These are phyloP conservation scores for Sclerotinia borealis DNA, from an alignment of 2,329 filamentous ascomycete species.

Conservation along the genomic window DNA sequence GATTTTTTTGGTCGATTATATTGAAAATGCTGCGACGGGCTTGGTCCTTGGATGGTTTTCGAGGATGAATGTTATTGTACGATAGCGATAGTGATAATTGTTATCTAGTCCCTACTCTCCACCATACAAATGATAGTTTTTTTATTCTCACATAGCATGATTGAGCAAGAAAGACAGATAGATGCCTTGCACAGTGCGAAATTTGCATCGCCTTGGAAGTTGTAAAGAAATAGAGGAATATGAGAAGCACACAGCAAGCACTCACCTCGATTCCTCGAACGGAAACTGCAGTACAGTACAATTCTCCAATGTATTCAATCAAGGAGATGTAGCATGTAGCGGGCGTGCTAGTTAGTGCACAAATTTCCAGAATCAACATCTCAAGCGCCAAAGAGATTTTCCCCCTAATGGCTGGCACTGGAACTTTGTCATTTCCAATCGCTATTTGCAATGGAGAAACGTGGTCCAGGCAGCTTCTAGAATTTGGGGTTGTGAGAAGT, in stretches of 20 bases:
- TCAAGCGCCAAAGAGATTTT: conserved; percentile 55
- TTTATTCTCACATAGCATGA: not conserved
- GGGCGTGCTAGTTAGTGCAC: no score
- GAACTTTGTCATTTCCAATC: no score
- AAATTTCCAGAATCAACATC: conserved; percentile 64
- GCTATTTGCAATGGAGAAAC: conserved; percentile 54
- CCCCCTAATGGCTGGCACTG: conserved; percentile 64
- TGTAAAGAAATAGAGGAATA: no score
- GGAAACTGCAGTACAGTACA: conserved; percentile 49
- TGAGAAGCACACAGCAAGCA: conserved; percentile 52
- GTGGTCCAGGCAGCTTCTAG: conserved; percentile 62
- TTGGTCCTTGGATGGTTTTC: conserved; percentile 12
- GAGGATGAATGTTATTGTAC: not conserved
- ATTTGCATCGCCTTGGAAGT: conserved; percentile 66
- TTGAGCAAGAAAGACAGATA: conserved; percentile 15
- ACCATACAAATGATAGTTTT: not conserved
- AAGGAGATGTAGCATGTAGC: conserved; percentile 41
- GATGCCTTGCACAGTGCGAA: conserved; percentile 50
- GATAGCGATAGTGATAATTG: no score
- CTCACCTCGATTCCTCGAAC: conserved; percentile 44
- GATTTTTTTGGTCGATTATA: no score
- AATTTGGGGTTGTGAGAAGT: conserved; percentile 65
- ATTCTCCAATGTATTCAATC: conserved; percentile 42
- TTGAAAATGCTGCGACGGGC: no score
- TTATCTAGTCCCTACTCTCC: no score